Evolutionary conservation across 1,139 yeast genomes (phyloP).

Genomic region (Lodderomyces pseudojiufengensis): DNA sequence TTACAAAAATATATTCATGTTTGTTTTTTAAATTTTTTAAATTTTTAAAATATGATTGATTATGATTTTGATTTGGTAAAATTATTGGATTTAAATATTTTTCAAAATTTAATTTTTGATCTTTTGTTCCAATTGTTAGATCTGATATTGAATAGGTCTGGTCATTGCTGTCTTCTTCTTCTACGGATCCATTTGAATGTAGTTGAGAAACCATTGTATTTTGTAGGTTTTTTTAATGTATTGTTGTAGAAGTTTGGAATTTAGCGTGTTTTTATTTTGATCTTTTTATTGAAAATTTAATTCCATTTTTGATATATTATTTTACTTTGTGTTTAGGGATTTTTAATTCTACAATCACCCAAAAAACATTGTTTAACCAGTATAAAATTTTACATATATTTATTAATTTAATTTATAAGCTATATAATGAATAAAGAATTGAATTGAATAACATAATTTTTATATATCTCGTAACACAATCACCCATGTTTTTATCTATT

Average conservation of each 20-base stretch:
- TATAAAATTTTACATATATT: no score
- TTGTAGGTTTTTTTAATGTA: background rate
- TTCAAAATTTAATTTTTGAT: slow-evolving; percentile 14
- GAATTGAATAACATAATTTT: no score
- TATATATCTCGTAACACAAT: background rate
- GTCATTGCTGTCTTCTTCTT: background rate
- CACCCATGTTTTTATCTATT: background rate
- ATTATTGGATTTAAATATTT: slow-evolving; percentile 23
- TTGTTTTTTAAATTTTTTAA: slow-evolving; percentile 21
- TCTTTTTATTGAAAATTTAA: no score
- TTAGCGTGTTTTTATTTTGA: no score
- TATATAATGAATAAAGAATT: no score
- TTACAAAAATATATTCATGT: slow-evolving; percentile 40
- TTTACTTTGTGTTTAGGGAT: no score
- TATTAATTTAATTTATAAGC: no score
- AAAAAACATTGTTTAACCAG: no score
- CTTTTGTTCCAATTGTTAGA: slow-evolving; percentile 4
- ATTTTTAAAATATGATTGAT: slow-evolving; percentile 7
- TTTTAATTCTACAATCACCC: no score
- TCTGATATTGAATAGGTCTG: background rate
- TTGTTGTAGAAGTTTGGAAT: background rate
- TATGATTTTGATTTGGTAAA: slow-evolving; percentile 22
- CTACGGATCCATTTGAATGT: background rate
- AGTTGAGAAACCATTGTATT: background rate
- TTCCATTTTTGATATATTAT: no score